phyloP scores from a whole-genome alignment of 2,329 filamentous ascomycete genomes.

The Microsporum canis region DNA sequence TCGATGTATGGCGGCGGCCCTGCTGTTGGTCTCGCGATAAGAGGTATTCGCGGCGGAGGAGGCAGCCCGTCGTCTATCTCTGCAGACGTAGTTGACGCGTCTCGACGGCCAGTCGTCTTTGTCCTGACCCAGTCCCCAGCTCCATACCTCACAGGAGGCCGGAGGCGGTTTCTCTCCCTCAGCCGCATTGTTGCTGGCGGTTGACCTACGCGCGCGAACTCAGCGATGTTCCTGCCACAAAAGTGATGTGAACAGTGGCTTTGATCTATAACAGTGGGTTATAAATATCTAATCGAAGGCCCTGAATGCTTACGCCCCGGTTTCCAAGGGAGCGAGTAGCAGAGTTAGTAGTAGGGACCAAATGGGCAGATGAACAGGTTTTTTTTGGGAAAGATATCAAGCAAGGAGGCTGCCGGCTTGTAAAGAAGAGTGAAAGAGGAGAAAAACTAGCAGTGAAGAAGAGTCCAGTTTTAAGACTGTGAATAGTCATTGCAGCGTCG shows the following conservation, averaged over 20 bases:
- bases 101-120: not conserved
- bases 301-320: not conserved
- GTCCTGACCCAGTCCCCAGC: conserved; percentile 4
- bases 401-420: not conserved
- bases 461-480: not conserved
- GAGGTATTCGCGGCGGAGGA: conserved; percentile 11
- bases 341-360: not conserved
- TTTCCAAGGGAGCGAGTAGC: not conserved
- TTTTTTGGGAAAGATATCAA: not conserved
- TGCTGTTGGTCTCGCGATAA: conserved; percentile 8
- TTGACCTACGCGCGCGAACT: not conserved
- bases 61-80: not conserved
- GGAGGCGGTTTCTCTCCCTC: conserved; percentile 4
- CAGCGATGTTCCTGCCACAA: not conserved
- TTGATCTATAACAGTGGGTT: not conserved
- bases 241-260: not conserved
- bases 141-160: conserved; percentile 7
- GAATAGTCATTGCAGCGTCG: not conserved
- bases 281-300: not conserved
- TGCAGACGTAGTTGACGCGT: not conserved
- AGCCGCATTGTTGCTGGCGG: conserved; percentile 5
- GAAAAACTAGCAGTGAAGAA: not conserved
- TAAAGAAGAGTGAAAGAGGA: not conserved
- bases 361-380: not conserved
- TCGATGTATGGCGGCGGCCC: conserved; percentile 17